Evolutionary conservation across 495 filamentous ascomycete genomes (phyloP).

Genomic region (Rhizodiscina lignyota): DNA sequence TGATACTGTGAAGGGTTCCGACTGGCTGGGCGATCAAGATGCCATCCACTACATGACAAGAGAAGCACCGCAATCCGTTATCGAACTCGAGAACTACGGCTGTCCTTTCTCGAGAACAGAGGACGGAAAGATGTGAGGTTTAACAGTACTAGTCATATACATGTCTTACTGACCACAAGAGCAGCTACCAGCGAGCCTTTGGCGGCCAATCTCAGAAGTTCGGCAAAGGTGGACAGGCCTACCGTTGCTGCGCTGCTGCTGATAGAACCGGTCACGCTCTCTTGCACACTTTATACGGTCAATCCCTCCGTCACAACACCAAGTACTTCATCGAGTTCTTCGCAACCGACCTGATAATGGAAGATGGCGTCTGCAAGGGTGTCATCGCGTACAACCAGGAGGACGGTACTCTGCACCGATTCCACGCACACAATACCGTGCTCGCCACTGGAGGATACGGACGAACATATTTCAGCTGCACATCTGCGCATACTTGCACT

Average conservation of each 20-base stretch:
- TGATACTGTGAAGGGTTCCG: conserved; percentile 95
- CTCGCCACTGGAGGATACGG: conserved; percentile 93
- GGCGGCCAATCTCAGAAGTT: conserved; percentile 91
- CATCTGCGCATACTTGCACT: conserved; percentile 93
- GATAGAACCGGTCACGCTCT: conserved; percentile 94
- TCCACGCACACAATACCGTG: conserved; percentile 90
- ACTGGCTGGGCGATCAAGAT: conserved; percentile 98
- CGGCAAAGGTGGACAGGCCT: conserved; percentile 93
- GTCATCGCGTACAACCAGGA: conserved; percentile 96
- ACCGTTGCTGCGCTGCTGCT: conserved; percentile 87
- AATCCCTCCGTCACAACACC: conserved; percentile 90
- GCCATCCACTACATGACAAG: conserved; percentile 99
- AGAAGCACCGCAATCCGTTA: conserved; percentile 79
- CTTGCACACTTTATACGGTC: conserved; percentile 93
- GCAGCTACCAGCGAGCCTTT: conserved; percentile 83
- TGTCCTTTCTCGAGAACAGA: conserved; percentile 96
- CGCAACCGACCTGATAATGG: conserved; percentile 89
- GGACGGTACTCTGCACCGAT: conserved; percentile 90
- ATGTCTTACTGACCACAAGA: too few relatives aligned
- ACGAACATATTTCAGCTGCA: conserved; percentile 94
- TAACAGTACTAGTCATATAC: too few relatives aligned
- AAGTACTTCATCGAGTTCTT: conserved; percentile 99
- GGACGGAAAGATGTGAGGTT: conserved; percentile 69
- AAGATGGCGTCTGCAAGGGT: conserved; percentile 87
- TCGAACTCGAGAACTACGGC: conserved; percentile 93